These are phyloP conservation scores for Geopyxis carbonaria DNA, from an alignment of 495 filamentous ascomycete genomes.

Conservation along the genomic window DNA sequence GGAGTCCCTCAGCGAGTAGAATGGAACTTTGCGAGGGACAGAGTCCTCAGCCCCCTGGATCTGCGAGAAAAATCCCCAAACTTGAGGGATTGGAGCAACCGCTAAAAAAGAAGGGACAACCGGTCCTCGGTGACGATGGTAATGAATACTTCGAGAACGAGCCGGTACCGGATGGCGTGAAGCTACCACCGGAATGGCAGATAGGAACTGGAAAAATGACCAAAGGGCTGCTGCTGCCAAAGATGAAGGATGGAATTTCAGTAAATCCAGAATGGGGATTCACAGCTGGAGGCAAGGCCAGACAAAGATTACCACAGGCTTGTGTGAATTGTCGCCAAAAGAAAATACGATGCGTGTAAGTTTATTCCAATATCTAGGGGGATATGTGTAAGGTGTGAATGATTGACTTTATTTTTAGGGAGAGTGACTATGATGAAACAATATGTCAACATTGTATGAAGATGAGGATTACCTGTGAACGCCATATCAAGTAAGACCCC, in stretches of 20 bases:
- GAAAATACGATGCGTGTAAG: slow-evolving; percentile 27
- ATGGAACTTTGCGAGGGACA: background rate
- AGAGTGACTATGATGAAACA: slow-evolving; percentile 12
- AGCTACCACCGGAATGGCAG: slow-evolving; percentile 19
- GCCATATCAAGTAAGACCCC: slow-evolving; percentile 23
- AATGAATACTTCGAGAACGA: slow-evolving; percentile 23
- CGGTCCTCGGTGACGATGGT: slow-evolving; percentile 17
- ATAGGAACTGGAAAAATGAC: slow-evolving; percentile 22
- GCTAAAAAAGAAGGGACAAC: slow-evolving; percentile 20
- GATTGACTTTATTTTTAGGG: slow-evolving; percentile 1
- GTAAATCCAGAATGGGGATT: slow-evolving; percentile 26
- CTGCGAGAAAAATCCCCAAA: background rate
- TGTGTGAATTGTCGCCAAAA: slow-evolving; percentile 23
- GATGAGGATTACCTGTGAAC: slow-evolving; percentile 18
- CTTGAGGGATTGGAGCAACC: background rate
- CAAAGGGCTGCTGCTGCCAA: slow-evolving; percentile 18
- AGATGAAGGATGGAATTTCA: slow-evolving; percentile 19
- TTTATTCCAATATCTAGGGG: slow-evolving; percentile 1
- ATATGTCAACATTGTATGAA: slow-evolving; percentile 22
- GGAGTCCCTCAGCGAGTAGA: slow-evolving; percentile 8
- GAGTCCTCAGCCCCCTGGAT: background rate
- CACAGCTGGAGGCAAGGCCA: slow-evolving; percentile 23
- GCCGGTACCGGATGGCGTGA: slow-evolving; percentile 13
- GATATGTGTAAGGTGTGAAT: background rate
- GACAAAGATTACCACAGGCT: slow-evolving; percentile 22